Evolutionary conservation across 345 rosid genomes (phyloP).

Genomic region (Citrus sinensis): DNA sequence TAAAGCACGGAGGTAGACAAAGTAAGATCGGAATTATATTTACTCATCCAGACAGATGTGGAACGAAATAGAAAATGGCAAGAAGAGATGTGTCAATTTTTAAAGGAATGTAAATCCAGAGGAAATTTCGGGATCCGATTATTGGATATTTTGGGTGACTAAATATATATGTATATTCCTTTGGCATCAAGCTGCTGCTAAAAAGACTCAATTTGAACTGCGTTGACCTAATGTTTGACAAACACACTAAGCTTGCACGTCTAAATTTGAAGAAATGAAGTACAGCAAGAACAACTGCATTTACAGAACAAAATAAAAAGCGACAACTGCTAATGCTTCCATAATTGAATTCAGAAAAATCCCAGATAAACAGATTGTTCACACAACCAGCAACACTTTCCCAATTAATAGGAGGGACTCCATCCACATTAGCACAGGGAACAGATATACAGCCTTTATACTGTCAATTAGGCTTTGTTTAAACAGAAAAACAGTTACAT

Average conservation of each 20-base stretch:
- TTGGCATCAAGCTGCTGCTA: too few relatives aligned
- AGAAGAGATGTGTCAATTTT: background rate
- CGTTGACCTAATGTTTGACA: too few relatives aligned
- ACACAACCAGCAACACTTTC: background rate
- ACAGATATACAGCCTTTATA: conserved; percentile 5
- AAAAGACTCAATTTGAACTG: too few relatives aligned
- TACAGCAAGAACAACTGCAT: background rate
- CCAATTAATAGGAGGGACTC: background rate
- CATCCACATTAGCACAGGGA: background rate
- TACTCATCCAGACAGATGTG: background rate
- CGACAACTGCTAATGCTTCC: background rate
- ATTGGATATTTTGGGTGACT: background rate
- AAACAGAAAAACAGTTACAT: conserved; percentile 19
- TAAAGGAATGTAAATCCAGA: background rate
- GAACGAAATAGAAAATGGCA: background rate
- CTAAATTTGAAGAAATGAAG: too few relatives aligned
- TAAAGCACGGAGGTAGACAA: too few relatives aligned
- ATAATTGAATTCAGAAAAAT: background rate
- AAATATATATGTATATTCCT: too few relatives aligned
- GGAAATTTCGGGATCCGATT: background rate
- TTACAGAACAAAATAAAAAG: background rate
- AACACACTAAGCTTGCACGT: too few relatives aligned
- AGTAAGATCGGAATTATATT: too few relatives aligned
- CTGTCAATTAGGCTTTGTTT: conserved; percentile 14
- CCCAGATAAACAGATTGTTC: background rate